Evolutionary conservation across 1,284 basidiomycete genomes (phyloP), one percentile per base, ranked within the genome.

Genomic region (Cutaneotrichosporon cyanovorans): DNA sequence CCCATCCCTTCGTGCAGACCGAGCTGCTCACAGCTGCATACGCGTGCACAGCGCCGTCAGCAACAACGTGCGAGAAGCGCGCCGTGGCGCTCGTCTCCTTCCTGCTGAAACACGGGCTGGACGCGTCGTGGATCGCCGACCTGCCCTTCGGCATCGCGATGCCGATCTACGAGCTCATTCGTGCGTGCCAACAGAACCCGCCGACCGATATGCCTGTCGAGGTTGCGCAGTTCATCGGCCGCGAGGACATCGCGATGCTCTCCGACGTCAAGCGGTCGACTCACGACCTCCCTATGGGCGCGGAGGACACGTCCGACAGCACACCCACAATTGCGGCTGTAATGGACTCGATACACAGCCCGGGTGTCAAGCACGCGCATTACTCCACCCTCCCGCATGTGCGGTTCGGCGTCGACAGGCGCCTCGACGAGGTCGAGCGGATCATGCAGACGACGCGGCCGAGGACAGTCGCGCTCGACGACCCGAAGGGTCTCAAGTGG

Each of bases 371-470:
- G 33, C 37, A 56, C 32, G 28, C 45, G 23, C 50, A 58, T 23
- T 44, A 37, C 21, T 28, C 53, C 19, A 45, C 53, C 2, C 40
- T 65, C 1, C 66, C 84, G 0, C 80, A 82, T 46, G 84, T 90
- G 44, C 79, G 89, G 6, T 92, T 92, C 55, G 85, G 85, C 4
- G 80, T 87, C 55, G 90, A 95, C 70, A 78, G 84, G 31, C 77
- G 90, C 20, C 62, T 93, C 19, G 84, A 89, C 42, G 90, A 95
- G 64, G 87, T 90, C 9, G 83, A 84, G 16, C 78, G 87, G 1
- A 85, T 95, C 79, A 70, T 95, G 30, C 86, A 85, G 57, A 90
- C 87, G 0, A 84, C 84, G 1, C 74, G 72, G 1, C 67, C 84
- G 20, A 76, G 84, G 0, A 78, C 79, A 2, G 77, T 91, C 37